phyloP scores from a whole-genome alignment of 1,284 basidiomycete genomes.

The Pseudozyma pruni region DNA sequence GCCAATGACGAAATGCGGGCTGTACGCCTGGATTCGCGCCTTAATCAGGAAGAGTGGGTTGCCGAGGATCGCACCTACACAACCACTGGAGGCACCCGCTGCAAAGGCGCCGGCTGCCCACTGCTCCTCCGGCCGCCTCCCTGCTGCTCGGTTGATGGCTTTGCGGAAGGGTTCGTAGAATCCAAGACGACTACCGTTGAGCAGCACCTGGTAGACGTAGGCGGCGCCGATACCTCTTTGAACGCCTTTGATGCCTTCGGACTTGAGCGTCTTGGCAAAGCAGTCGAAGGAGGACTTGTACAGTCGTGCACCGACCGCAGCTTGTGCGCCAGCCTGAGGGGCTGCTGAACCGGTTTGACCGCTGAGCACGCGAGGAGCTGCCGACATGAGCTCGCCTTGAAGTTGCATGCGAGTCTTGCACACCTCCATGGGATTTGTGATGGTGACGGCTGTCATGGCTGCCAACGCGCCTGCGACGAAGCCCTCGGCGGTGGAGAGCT shows the following conservation, averaged over 20 bases:
- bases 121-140: conserved; percentile 77
- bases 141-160: conserved; percentile 77
- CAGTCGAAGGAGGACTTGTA: conserved; percentile 91
- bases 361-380: conserved; percentile 35
- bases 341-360: conserved; percentile 39
- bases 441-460: conserved; percentile 58
- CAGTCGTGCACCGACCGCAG: conserved; percentile 67
- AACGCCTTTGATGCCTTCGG: conserved; percentile 89
- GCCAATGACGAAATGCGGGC: conserved; percentile 84
- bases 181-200: conserved; percentile 93
- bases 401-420: conserved; percentile 66
- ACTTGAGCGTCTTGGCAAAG: conserved; percentile 84
- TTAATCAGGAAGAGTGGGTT: conserved; percentile 97
- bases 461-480: conserved; percentile 55
- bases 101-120: conserved; percentile 70
- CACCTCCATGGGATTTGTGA: conserved; percentile 63
- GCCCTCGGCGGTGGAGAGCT: conserved; percentile 51
- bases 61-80: conserved; percentile 87
- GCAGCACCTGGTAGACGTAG: conserved; percentile 75
- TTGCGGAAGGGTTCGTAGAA: conserved; percentile 94
- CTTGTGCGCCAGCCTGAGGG: conserved; percentile 31
- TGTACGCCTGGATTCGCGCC: conserved; percentile 88
- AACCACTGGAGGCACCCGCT: conserved; percentile 88
- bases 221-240: conserved; percentile 91
- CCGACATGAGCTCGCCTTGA: conserved; percentile 60